Base-by-base conservation (phyloP, 768 basidiomycete species). In the Macrolepiota fuliginosa region DNA sequence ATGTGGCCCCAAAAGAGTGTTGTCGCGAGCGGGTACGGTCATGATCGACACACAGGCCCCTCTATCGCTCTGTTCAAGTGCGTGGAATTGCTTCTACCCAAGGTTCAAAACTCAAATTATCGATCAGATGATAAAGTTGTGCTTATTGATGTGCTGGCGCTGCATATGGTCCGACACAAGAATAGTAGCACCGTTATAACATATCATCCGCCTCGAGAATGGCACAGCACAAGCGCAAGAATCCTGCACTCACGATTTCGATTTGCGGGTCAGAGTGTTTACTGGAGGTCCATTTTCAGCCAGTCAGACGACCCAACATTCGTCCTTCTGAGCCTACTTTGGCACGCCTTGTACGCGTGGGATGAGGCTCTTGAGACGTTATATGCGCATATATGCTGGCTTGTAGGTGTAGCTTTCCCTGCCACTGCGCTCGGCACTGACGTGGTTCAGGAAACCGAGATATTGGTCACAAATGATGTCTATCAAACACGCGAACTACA, bases 301-400 rank as follows among this genome's bases (percentile, higher is more conserved):
- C 72, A 71, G 49, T 77, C 81, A 0, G 70, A 71, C 2, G 86
- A 87, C 65, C 83, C 84, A 0, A 86, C 86, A 0, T 84, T 86
- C 58, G 64, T 85, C 0, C 71, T 87, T 27, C 67, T 87, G 24
- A 76, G 81, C 7, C 78, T 79, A 42, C 70, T 87, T 35, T 87
- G 85, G 86, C 82, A 86, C 54, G 81, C 84, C 3, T 63, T 86
- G 62, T 87, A 87, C 65, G 81, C 82, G 0, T 87, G 84, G 84
- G 85, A 87, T 62, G 79, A 87, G 67, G 77, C 84, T 0, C 68
- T 87, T 2, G 85, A 86, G 63, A 71, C 73, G 45, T 70, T 87
- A 15, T 85, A 85, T 57, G 64, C 72, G 1, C 79, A 85, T 64
- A 79, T 87, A 54, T 81, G 75, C 62, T 70, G 66, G 46, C 72